Evolutionary conservation across 2,329 filamentous ascomycete species (phyloP), one percentile per base, ranked within the genome.

Genomic region (Colletotrichum sp.): DNA sequence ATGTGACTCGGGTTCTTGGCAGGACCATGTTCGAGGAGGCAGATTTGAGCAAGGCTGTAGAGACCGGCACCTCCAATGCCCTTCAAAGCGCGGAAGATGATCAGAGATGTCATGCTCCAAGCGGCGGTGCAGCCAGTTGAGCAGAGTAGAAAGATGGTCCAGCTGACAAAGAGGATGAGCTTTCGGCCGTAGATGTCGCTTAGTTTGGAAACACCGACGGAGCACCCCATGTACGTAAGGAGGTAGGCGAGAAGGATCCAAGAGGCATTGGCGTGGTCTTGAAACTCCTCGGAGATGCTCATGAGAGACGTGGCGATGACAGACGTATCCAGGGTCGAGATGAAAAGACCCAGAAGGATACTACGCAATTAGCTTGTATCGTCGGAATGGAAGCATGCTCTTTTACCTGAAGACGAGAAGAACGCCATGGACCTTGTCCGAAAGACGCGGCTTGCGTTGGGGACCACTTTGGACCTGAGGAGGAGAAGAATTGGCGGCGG

Each of bases 1-100:
- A 92, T 88, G 18, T 91, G 80, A 68, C 88, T 88, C 5, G 90
- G 90, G 9, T 86, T 87, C 77, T 90, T 84, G 5, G 85, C 85
- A 15, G 90, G 90, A 1, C 90, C 89, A 67, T 92, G 85, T 77
- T 92, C 90, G 32, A 91, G 86, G 2, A 92, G 85, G 15, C 88
- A 87, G 68, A 92, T 89, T 72, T 92, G 90, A 2, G 90, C 89
- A 57, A 93, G 82, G 77, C 90, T 92, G 81, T 92, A 93, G 28
- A 93, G 83, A 0, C 91, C 91, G 10, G 92, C 91, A 3, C 90
- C 92, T 1, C 92, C 91, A 59, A 92, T 87, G 6, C 91, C 91
- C 73, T 92, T 91, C 16, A 92, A 88, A 1, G 90, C 89, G 24
- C 91, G 89, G 73, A 87, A 92, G 16, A 90, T 79, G 64, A 93